phyloP scores from a whole-genome alignment of 139 green algal species.

The Chlamydomonas applanata region DNA sequence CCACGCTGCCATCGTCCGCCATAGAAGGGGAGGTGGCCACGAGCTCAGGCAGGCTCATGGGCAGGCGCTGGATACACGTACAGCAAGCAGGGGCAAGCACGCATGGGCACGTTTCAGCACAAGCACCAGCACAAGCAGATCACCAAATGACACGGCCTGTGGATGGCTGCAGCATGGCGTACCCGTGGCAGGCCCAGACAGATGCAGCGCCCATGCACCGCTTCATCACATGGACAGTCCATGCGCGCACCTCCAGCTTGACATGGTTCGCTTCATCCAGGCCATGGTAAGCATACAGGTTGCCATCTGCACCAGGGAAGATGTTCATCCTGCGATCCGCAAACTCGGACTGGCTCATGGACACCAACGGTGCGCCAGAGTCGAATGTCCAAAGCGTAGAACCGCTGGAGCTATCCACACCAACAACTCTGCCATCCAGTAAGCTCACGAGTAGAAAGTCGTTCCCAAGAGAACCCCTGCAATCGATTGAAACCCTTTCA shows the following conservation, averaged over 20 bases:
- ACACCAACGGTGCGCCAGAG: conserved; percentile 75
- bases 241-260: conserved; percentile 45
- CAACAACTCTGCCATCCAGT: conserved; percentile 78
- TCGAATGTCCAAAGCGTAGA: conserved; percentile 75
- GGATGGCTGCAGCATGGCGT: too few relatives aligned
- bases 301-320: conserved; percentile 87
- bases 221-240: neutral
- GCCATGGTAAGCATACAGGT: conserved; percentile 75
- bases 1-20: conserved; percentile 76
- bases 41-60: conserved; percentile 79
- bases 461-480: conserved; percentile 1
- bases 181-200: too few relatives aligned
- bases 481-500: conserved; percentile 55
- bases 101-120: too few relatives aligned
- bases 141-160: neutral
- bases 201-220: too few relatives aligned
- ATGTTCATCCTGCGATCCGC: conserved; percentile 48
- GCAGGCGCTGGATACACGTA: conserved; percentile 64
- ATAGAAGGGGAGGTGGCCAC: conserved; percentile 78
- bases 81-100: neutral
- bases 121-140: too few relatives aligned
- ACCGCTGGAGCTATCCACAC: conserved; percentile 67
- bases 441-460: conserved; percentile 70
- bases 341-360: conserved; percentile 26
- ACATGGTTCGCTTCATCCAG: conserved; percentile 7